Evolutionary conservation across 176 grass and related monocot genomes (phyloP), one percentile per base, ranked within the genome.

Genomic region (Phyllostachys edulis): DNA sequence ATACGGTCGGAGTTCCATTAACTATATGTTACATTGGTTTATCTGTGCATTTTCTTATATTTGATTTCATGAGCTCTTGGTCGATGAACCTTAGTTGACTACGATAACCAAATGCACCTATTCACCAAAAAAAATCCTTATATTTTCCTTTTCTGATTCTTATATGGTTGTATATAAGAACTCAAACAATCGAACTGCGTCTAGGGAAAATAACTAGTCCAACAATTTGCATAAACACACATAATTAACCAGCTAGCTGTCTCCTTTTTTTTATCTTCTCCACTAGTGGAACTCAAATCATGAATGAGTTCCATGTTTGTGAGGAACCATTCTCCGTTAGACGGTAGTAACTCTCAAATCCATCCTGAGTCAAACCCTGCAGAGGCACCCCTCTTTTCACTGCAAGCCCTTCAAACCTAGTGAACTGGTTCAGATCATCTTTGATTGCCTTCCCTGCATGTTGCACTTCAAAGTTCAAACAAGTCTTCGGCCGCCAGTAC

Each of bases 291-390:
- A 60, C 13, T 78, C 73, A 79, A 75, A 87, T 68, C 68, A 75
- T 75, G 80, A 90, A 76, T n/a, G 88, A 80, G 80, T 91, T 98
- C 90, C 92, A 91, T 71, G 94, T 79, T 78, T 94, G 87, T 47
- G 95, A 84, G 62, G 88, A 84, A 4, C 90, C 88, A 60, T 88
- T 92, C 60, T 94, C 92, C 67, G 82, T 73, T 51, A 92, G 56
- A 59, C 11, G 10, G 56, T 24, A 76, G 78, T 94, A 92, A 23
- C n/a, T 24, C 57, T 87, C 96, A 15, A 95, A 88, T 51, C 85
- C 88, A 71, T 86, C 92, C 55, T 90, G 89, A n/a, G 49, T 52
- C 36, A 94, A 84, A 79, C 71, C 85, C 61, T 82, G 82, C 56
- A 60, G n/a, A 77, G 82, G 36, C 5, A 69, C 52, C 85, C 94